A percentile compares a stretch with the other conserved stretches of the same genome.
Evolutionary conservation across 78 protist species (phyloP).

Genomic region (Corallochytrium limacisporum): DNA sequence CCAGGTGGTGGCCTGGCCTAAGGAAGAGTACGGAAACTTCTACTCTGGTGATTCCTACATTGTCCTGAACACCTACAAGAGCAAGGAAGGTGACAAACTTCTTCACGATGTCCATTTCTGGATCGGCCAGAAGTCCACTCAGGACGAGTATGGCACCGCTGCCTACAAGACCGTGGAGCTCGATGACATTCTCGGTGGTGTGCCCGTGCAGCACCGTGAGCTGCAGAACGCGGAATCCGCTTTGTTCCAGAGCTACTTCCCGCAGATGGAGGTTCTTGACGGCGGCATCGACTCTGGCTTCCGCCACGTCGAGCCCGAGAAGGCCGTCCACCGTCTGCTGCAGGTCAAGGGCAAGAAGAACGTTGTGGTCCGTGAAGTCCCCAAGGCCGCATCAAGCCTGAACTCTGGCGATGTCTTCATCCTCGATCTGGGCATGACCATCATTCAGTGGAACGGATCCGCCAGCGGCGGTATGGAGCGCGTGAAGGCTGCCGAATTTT

Average conservation of each 20-base stretch:
- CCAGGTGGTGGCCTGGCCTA: neutral
- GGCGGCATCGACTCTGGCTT: conserved; percentile 28
- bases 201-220: conserved; percentile 60
- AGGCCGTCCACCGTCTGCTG: conserved; percentile 16
- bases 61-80: conserved; percentile 5
- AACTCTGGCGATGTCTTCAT: conserved; percentile 39
- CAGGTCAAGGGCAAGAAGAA: conserved; percentile 15
- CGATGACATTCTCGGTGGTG: conserved; percentile 39
- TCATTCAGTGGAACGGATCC: conserved; percentile 19
- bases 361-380: neutral
- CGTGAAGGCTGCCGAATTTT: conserved; percentile 30
- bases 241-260: neutral
- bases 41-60: conserved; percentile 28
- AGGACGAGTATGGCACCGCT: conserved; percentile 72
- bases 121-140: conserved; percentile 23
- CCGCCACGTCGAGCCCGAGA: neutral
- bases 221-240: conserved; percentile 13
- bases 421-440: conserved; percentile 11
- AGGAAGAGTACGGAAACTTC: conserved; percentile 7
- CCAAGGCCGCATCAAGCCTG: neutral
- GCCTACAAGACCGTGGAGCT: conserved; percentile 74
- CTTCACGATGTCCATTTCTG: conserved; percentile 33
- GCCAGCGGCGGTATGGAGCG: conserved; percentile 3
- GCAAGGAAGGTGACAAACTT: neutral
- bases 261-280: neutral